Evolutionary conservation across 176 grass and related monocot species (phyloP), one percentile per base, ranked within the genome.

Genomic region (Urochloa ruziziensis): DNA sequence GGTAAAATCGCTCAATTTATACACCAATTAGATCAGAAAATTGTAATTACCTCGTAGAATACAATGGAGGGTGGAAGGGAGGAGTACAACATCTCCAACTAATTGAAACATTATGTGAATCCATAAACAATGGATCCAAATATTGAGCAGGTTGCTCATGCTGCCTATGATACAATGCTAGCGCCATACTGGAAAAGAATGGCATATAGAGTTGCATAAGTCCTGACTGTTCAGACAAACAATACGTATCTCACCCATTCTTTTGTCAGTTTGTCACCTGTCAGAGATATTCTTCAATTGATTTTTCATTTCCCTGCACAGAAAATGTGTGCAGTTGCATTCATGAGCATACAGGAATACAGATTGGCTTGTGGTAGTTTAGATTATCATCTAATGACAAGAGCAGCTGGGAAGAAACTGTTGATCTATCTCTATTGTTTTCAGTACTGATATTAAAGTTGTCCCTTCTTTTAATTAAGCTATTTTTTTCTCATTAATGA

Each of bases 281-380:
- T 23, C 83, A 19, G 57, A 59, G 75, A 74, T 84, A 79, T 40
- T 39, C 60, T 60, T 49, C 69, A 68, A 85, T 40, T 68, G 32
- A 75, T 80, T 70, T 2, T 69, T 39, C 16, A 48, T 29, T 71
- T 13, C 68, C 28, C 15, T 71, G 68, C 6, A 6, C 42, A 29
- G 23, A 70, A 71, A 71, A 71, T 19, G 25, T 30, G 69, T 70
- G n/a, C 14, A 75, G 53, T 69, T 81, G 51, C 70, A 62, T 70
- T 89, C 70, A 60, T 85, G 76, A 75, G 40, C 82, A 81, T 70
- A 81, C 27, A 63, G 70, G 68, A 76, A 25, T 68, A 81, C 77
- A 70, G 33, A 53, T 42, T 67, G 43, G 51, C 34, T 53, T 53
- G 34, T 19, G 63, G 46, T 83, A 78, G 19, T 89, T 85, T 76